Conservation (phyloP, 192 early-diverging fungal species). For the Coemansia javaensis region DNA sequence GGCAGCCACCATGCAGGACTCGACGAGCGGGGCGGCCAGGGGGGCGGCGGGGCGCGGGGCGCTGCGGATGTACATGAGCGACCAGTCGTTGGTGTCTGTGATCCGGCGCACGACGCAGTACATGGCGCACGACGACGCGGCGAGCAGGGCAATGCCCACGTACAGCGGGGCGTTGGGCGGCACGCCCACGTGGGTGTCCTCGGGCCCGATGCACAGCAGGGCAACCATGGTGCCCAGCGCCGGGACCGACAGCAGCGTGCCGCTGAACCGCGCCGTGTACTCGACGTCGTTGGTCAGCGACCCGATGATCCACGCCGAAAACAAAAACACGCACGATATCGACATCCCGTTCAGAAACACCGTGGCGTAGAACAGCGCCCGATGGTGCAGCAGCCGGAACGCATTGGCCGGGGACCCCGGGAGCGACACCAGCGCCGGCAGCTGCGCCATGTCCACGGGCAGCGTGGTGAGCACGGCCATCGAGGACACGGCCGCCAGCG, state of each 20-base stretch:
- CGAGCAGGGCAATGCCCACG: constrained; percentile 8
- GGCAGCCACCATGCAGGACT: too few species aligned
- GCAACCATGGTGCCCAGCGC: constrained; percentile 8
- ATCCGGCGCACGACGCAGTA: constrained; percentile 11
- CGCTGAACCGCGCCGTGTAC: constrained; percentile 12
- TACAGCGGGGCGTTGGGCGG: constrained; percentile 6
- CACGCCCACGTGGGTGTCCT: not conserved
- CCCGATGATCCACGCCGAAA: constrained; percentile 21
- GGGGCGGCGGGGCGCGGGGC: too few species aligned
- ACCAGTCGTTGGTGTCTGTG: constrained; percentile 21
- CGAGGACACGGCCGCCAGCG: not conserved
- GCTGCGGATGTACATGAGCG: constrained; percentile 1
- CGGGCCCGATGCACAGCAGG: not conserved
- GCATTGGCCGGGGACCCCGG: not conserved
- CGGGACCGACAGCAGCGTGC: constrained; percentile 4
- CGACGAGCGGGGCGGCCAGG: too few species aligned
- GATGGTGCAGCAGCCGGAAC: constrained; percentile 1
- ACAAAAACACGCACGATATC: constrained; percentile 16
- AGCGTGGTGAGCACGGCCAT: constrained; percentile 5
- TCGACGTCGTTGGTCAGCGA: constrained; percentile 18
- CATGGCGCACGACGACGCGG: constrained; percentile 5
- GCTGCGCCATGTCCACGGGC: not conserved
- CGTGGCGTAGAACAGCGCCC: constrained; percentile 2
- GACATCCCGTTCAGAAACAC: constrained; percentile 15
- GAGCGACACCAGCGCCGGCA: not conserved